These are phyloP conservation scores for Stagonosporopsis tanaceti DNA, from an alignment of 2,329 filamentous ascomycete genomes.

Conservation along the genomic window DNA sequence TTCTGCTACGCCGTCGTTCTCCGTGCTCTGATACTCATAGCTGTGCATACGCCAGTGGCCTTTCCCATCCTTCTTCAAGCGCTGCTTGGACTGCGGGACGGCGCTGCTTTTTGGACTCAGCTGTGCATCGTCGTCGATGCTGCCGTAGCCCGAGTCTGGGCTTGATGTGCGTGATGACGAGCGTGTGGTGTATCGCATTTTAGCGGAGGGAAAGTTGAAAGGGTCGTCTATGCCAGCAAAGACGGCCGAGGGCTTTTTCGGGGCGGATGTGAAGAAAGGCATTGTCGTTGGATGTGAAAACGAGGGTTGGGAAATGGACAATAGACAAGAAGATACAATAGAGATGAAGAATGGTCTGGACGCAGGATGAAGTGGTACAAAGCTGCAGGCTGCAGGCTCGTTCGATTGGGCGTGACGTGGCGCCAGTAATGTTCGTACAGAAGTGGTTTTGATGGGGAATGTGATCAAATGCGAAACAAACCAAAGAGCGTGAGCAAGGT, in stretches of 20 bases:
- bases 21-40: constrained; percentile 14
- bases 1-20: constrained; percentile 15
- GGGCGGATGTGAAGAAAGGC: constrained; percentile 8
- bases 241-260: not conserved
- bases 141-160: constrained; percentile 23
- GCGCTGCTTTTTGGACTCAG: constrained; percentile 1
- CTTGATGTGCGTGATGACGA: not conserved
- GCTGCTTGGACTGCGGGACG: not conserved
- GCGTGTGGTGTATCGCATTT: constrained; percentile 6
- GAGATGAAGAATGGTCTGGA: not conserved
- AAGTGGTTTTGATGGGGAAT: not conserved
- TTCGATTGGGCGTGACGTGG: constrained; percentile 9
- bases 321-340: not conserved
- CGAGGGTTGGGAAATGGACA: not conserved
- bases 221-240: constrained; percentile 18
- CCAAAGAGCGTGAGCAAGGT: not conserved
- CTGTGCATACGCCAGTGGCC: constrained; percentile 3
- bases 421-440: not conserved
- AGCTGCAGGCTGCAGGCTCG: not conserved
- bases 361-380: not conserved
- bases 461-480: not conserved
- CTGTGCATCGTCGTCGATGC: constrained; percentile 18
- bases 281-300: not conserved
- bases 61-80: constrained; percentile 1
- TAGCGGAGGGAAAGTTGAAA: constrained; percentile 13